These are phyloP conservation scores for Primulina huaijiensis DNA, from an alignment of 257 asterid genomes.

Conservation along the genomic window DNA sequence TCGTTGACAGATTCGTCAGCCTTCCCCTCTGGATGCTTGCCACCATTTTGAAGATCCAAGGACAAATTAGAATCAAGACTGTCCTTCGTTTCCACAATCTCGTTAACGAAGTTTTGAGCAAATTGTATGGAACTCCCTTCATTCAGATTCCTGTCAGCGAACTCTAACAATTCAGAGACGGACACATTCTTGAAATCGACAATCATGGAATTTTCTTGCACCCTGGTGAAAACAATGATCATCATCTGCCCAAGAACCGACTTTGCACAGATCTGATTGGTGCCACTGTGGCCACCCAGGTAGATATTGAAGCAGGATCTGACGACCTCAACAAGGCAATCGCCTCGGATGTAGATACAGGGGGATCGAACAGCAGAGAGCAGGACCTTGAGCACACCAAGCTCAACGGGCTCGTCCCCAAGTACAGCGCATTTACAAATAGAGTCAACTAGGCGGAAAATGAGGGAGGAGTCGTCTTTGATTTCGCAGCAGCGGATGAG, in stretches of 20 bases:
- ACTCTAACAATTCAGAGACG: constrained; percentile 77
- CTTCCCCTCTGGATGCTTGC: constrained; percentile 22
- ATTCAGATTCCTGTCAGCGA: constrained; percentile 84
- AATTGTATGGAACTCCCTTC: constrained; percentile 89
- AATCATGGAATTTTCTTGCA: constrained; percentile 59
- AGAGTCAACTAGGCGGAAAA: constrained; percentile 67
- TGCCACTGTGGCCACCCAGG: constrained; percentile 86
- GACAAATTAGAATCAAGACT: constrained; percentile 34
- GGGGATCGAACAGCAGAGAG: constrained; percentile 87
- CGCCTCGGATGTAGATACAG: constrained; percentile 62
- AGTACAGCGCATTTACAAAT: constrained; percentile 72
- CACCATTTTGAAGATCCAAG: constrained; percentile 39
- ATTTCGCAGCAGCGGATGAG: constrained; percentile 72
- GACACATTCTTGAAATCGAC: constrained; percentile 59
- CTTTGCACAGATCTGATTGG: constrained; percentile 99
- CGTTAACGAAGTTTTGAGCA: constrained; percentile 72
- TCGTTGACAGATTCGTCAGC: constrained; percentile 31
- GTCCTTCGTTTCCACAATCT: constrained; percentile 73
- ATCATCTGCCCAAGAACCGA: constrained; percentile 95
- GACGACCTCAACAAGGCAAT: constrained; percentile 73
- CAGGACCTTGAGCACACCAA: constrained; percentile 70
- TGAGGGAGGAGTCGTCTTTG: constrained; percentile 38
- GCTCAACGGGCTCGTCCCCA: constrained; percentile 76
- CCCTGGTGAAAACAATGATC: constrained; percentile 82
- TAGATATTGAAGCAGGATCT: constrained; percentile 95